These are phyloP conservation scores for Scheffersomyces lignicola DNA, from an alignment of 1,139 yeast genomes.

Conservation along the genomic window DNA sequence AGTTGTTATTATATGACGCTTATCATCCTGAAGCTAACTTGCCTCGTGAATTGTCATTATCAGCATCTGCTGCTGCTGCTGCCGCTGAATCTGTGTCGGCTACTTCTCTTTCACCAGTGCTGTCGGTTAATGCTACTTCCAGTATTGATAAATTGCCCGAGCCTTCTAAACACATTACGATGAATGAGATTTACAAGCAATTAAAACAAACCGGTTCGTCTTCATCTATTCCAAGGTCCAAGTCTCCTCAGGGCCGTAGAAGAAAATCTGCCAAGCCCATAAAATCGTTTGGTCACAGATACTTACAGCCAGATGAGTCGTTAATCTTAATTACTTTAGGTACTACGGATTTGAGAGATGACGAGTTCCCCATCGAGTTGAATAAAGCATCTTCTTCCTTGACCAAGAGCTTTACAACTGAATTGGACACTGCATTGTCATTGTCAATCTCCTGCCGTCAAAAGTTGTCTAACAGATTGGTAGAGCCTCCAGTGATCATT, in stretches of 20 bases:
- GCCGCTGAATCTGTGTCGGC: conserved; percentile 15
- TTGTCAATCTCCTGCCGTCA: conserved; percentile 63
- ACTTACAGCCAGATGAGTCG: conserved; percentile 62
- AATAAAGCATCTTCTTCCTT: conserved; percentile 61
- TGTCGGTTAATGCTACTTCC: conserved; percentile 18
- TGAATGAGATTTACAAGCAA: conserved; percentile 42
- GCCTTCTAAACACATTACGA: conserved; percentile 27
- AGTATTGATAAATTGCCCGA: conserved; percentile 46
- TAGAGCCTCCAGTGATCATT: conserved; percentile 66
- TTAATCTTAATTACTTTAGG: conserved; percentile 81
- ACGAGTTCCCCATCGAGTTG: conserved; percentile 62
- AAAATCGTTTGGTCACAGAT: conserved; percentile 86
- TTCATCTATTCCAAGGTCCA: conserved; percentile 23
- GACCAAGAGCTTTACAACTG: conserved; percentile 74
- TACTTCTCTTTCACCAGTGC: conserved; percentile 13
- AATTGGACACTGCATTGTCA: conserved; percentile 85
- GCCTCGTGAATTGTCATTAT: conserved; percentile 21
- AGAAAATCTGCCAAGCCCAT: conserved; percentile 47
- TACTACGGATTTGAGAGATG: conserved; percentile 73
- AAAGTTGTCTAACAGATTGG: conserved; percentile 38
- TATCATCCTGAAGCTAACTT: conserved; percentile 40
- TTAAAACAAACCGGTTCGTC: conserved; percentile 29
- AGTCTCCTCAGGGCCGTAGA: conserved; percentile 26
- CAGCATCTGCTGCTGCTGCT: conserved; percentile 15
- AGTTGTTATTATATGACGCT: conserved; percentile 38